phyloP scores from a whole-genome alignment of 2,329 filamentous ascomycete genomes.

The Hypocrella siamensis region DNA sequence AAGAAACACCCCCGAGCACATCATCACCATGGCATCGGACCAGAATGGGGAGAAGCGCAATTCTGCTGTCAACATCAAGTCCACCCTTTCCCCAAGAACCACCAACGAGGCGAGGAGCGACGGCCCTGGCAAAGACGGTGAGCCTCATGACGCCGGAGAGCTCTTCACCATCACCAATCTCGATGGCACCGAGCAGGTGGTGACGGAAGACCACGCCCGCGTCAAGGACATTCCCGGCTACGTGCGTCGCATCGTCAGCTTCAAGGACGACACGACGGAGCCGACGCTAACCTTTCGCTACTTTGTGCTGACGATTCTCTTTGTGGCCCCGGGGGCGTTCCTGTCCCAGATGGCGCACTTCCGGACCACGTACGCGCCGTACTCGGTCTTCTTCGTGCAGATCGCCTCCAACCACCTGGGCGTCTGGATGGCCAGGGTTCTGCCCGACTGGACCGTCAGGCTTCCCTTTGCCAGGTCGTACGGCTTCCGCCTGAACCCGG shows the following conservation, averaged over 20 bases:
- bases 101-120: conserved; percentile 4
- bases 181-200: conserved; percentile 12
- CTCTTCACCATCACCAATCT: conserved; percentile 7
- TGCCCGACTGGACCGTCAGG: conserved; percentile 29
- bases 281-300: conserved; percentile 45
- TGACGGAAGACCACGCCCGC: conserved; percentile 30
- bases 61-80: too few relatives aligned
- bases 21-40: too few relatives aligned
- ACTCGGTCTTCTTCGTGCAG: conserved; percentile 47
- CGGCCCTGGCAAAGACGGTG: conserved; percentile 1
- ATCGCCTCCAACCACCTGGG: conserved; percentile 40
- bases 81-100: too few relatives aligned
- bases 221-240: conserved; percentile 36
- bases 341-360: conserved; percentile 39
- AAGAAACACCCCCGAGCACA: too few relatives aligned
- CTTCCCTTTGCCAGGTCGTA: conserved; percentile 30
- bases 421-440: conserved; percentile 31
- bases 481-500: conserved; percentile 38
- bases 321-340: conserved; percentile 41
- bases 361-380: conserved; percentile 40
- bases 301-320: conserved; percentile 36
- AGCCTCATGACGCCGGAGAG: too few relatives aligned
- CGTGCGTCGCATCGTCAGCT: conserved; percentile 35
- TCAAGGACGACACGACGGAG: conserved; percentile 38
- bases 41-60: too few relatives aligned